Evolutionary conservation across 352 stramenopile species (phyloP).

Genomic region (Pythium sp.): DNA sequence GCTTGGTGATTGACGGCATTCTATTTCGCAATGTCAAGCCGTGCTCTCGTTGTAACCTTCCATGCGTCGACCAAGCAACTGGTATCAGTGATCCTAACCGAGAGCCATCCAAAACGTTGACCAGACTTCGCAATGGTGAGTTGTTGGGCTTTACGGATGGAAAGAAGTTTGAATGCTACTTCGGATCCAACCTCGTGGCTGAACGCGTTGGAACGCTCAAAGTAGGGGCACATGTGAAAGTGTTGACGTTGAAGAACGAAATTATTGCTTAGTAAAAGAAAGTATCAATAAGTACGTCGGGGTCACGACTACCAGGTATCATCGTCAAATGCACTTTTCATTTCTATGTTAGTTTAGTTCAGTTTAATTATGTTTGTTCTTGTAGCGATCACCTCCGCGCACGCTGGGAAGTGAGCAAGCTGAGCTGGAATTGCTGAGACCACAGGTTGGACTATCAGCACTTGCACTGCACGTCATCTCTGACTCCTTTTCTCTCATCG

Average conservation of each 20-base stretch:
- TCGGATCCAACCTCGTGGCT: slow-evolving; percentile 73
- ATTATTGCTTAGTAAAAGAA: slow-evolving; percentile 34
- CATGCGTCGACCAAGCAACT: slow-evolving; percentile 67
- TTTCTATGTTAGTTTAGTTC: slow-evolving; percentile 1
- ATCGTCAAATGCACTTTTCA: background rate
- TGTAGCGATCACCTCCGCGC: slow-evolving; percentile 52
- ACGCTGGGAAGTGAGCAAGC: slow-evolving; percentile 47
- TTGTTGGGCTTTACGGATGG: slow-evolving; percentile 56
- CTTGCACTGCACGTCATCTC: background rate
- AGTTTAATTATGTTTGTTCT: slow-evolving; percentile 22
- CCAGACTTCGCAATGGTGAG: slow-evolving; percentile 54
- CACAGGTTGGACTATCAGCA: background rate
- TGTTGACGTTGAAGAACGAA: slow-evolving; percentile 66
- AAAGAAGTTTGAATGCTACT: slow-evolving; percentile 58
- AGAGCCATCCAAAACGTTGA: slow-evolving; percentile 54
- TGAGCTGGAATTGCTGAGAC: slow-evolving; percentile 12
- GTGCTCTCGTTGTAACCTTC: slow-evolving; percentile 72
- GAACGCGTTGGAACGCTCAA: slow-evolving; percentile 34
- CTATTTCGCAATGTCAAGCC: slow-evolving; percentile 74
- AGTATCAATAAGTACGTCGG: background rate
- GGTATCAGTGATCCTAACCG: slow-evolving; percentile 41
- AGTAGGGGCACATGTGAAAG: slow-evolving; percentile 49
- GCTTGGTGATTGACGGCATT: slow-evolving; percentile 46
- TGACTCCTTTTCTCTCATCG: slow-evolving; percentile 16
- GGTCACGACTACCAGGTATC: background rate